Evolutionary conservation across 345 rosid genomes (phyloP), one percentile per base, ranked within the genome.

Genomic region (Punica granatum): DNA sequence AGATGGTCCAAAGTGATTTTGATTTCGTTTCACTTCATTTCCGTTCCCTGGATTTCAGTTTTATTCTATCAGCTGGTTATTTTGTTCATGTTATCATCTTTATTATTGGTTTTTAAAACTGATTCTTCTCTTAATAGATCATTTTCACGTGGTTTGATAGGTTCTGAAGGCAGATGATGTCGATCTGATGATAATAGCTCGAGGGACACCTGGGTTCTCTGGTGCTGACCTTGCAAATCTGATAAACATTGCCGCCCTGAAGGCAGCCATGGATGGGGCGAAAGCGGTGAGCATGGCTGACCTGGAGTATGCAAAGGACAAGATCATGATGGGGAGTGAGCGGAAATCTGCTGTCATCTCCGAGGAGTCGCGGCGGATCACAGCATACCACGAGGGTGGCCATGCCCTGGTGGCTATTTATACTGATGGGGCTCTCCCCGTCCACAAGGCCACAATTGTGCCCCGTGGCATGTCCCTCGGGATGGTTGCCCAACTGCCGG

Each of bases 351-450:
- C 96, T 36, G 97, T 92, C 67, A 89, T 90, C 32, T 92, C 99
- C 4, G 86, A 86, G 0, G 96, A 90, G 77, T 83, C 94, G 23
- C 70, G 93, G 25, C 86, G 66, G 72, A 70, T 82, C 33, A 95
- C 97, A 11, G 98, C 99, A 63, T 95, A 85, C 78, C 99, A 95
- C 61, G 99, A 95, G 85, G 93, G 90, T 59, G 99, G 98, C 13
- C 99, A 94, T 82, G 99, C 99, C 49, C 90, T 94, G 63, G 98
- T 94, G 36, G 98, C 99, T 35, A 73, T 89, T 64, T 86, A 89
- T 77, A 86, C 97, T 36, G 97, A 89, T 1, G 98, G 96, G 15
- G 98, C 98, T 62, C 88, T 85, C 74, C 92, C 98, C 30, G 95
- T 94, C 64, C 99, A 89, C 84, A 94, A 94, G 74, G 97, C 98